Evolutionary conservation across 306 rosid genomes (phyloP), one percentile per base, ranked within the genome.

Genomic region (Clitoria ternatea): DNA sequence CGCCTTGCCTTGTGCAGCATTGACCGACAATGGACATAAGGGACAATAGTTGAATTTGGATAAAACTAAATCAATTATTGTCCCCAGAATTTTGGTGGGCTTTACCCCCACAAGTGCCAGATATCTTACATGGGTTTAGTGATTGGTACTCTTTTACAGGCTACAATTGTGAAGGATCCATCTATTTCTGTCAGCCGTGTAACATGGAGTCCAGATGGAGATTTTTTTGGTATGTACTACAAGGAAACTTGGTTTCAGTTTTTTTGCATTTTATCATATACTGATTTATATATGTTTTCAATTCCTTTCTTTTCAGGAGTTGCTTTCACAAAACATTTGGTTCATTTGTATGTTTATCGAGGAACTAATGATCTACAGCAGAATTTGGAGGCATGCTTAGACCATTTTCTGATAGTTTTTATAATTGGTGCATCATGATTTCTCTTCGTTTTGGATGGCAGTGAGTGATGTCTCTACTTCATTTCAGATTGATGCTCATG

Each of bases 131-230:
- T 56, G 13, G 62, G 35, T 69, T 44, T 39, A 61, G 37, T 77
- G 37, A 76, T 24, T 19, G 36, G 1, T 52, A 61, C 66, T 69
- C 57, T 56, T 81, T 11, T 78, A 61, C 86, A 92, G 96, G 83
- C 87, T 42, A 45, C 77, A 36, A 7, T 55, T 53, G 26, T 40
- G 42, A 86, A 85, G 76, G 91, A 82, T 23, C 17, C 76, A 5
- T 35, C 76, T 27, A 55, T 88, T 56, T 83, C 95, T 23, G 69
- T 90, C 20, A 89, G 78, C 70, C 85, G 86, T n/a, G 87, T 85
- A 52, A 62, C 87, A 10, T 92, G 98, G 98, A 88, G 91, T 75
- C 83, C 84, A 24, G 87, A 90, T 62, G 92, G 92, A 52, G 73
- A 39, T 44, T 83, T 73, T 80, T 67, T 89, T 49, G 98, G 96